Percentiles rank a stretch among this genome's conserved stretches.
phyloP scores from a whole-genome alignment of 2,329 filamentous ascomycete genomes.

The Apiospora malaysiana region DNA sequence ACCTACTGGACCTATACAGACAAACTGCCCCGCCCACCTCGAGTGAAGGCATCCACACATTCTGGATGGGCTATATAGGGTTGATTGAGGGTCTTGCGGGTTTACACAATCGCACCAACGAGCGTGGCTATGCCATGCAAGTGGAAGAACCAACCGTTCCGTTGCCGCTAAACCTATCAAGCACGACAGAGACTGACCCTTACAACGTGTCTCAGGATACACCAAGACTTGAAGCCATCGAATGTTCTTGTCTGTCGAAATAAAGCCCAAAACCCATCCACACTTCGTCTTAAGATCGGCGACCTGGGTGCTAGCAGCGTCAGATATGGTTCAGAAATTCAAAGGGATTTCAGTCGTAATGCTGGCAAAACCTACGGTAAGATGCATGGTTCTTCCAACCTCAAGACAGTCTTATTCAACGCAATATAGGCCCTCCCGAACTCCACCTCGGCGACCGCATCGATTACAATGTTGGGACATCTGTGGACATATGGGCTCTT shows the following conservation, averaged over 20 bases:
- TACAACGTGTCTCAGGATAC: neutral
- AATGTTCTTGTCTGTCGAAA: neutral
- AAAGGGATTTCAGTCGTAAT: neutral
- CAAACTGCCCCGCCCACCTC: neutral
- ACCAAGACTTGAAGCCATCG: neutral
- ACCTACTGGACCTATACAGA: neutral
- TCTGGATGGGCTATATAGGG: neutral
- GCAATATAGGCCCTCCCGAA: neutral
- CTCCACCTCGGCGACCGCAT: neutral
- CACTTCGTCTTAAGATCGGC: neutral
- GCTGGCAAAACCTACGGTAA: neutral
- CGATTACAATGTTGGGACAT: neutral
- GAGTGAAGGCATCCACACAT: neutral
- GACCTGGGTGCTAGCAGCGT: neutral
- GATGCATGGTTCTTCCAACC: no score
- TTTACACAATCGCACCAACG: neutral
- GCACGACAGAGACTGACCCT: neutral
- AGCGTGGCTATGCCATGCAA: neutral
- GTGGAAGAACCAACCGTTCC: neutral
- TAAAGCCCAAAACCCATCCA: neutral
- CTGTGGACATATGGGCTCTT: neutral
- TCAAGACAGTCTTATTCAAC: neutral
- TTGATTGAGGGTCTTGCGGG: neutral
- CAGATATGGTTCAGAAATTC: neutral
- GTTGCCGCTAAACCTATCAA: no score